Conservation (phyloP, 805 yeast genomes). For the Candida palmyrensis region DNA sequence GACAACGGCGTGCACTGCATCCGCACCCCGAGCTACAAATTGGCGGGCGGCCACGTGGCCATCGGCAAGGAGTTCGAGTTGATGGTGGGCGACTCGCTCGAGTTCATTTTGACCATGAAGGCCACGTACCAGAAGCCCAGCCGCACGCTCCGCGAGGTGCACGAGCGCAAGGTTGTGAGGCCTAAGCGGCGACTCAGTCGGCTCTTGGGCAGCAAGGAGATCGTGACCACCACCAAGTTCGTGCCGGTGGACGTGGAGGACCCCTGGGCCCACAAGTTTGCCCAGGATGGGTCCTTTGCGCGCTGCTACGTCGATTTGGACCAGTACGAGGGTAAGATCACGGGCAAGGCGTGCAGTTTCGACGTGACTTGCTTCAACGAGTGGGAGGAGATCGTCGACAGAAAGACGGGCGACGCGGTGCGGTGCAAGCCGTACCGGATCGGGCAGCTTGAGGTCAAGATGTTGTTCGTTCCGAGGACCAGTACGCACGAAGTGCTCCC, state of each 20-base stretch:
- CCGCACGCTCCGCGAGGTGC: constrained; percentile 53
- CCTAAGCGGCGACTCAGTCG: constrained; percentile 42
- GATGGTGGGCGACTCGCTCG: constrained; percentile 54
- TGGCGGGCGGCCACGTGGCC: constrained; percentile 25
- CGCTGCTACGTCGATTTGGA: constrained; percentile 64
- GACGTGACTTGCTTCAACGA: constrained; percentile 69
- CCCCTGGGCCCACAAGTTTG: constrained; percentile 59
- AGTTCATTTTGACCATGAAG: constrained; percentile 70
- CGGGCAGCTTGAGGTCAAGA: constrained; percentile 62
- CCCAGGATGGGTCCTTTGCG: constrained; percentile 87
- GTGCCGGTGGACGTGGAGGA: constrained; percentile 51
- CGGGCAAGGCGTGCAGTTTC: constrained; percentile 48
- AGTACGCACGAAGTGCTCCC: constrained; percentile 62
- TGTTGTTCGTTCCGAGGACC: constrained; percentile 65
- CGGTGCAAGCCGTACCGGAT: constrained; percentile 49
- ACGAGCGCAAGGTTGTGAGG: constrained; percentile 48
- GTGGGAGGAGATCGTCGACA: constrained; percentile 54
- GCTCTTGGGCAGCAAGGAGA: constrained; percentile 43
- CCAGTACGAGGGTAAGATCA: constrained; percentile 50
- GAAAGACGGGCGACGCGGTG: constrained; percentile 20
- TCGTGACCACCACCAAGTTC: constrained; percentile 45
- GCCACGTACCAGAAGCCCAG: constrained; percentile 49
- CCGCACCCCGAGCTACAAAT: constrained; percentile 51
- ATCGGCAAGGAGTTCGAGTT: constrained; percentile 78
- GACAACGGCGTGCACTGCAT: constrained; percentile 84